Percentiles rank a stretch among this genome's conserved stretches.
Conservation (phyloP, 331 rosid species). For the Saraca asoca region DNA sequence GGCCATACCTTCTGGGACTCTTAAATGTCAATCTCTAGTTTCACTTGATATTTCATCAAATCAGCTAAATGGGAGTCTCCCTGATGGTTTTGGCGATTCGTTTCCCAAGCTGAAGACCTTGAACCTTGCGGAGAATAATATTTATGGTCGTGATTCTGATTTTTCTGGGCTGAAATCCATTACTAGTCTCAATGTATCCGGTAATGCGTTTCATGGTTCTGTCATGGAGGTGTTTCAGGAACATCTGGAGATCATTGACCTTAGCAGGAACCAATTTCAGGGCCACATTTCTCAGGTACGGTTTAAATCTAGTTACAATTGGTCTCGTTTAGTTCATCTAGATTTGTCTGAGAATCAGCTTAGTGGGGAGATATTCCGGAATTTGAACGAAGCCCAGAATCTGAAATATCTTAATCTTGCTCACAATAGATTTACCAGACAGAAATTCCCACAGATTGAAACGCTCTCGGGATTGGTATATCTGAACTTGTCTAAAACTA, state of each 20-base stretch:
- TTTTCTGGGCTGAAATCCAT: conserved; percentile 60
- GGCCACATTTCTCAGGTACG: conserved; percentile 86
- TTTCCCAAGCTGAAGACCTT: conserved; percentile 73
- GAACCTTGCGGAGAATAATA: conserved; percentile 78
- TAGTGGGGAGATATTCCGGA: conserved; percentile 69
- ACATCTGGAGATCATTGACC: conserved; percentile 71
- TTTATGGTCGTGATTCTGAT: conserved; percentile 58
- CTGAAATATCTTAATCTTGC: conserved; percentile 83
- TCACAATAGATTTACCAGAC: conserved; percentile 68
- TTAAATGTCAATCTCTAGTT: conserved; percentile 65
- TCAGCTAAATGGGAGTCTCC: conserved; percentile 71
- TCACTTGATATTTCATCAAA: conserved; percentile 71
- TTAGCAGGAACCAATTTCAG: conserved; percentile 86
- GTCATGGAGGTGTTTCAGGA: conserved; percentile 60
- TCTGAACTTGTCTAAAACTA: conserved; percentile 74
- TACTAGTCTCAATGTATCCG: conserved; percentile 70
- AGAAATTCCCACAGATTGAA: conserved; percentile 59
- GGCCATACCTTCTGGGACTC: conserved; percentile 67
- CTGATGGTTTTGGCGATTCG: conserved; percentile 77
- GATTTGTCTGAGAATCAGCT: conserved; percentile 87
- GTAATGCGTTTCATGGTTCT: conserved; percentile 78
- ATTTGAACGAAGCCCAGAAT: conserved; percentile 54
- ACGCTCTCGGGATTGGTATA: conserved; percentile 61
- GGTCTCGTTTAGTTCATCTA: conserved; percentile 77
- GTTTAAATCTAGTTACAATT: conserved; percentile 52